These are phyloP conservation scores for Thamnidium elegans DNA, from an alignment of 192 early-diverging fungal species.

Conservation along the genomic window DNA sequence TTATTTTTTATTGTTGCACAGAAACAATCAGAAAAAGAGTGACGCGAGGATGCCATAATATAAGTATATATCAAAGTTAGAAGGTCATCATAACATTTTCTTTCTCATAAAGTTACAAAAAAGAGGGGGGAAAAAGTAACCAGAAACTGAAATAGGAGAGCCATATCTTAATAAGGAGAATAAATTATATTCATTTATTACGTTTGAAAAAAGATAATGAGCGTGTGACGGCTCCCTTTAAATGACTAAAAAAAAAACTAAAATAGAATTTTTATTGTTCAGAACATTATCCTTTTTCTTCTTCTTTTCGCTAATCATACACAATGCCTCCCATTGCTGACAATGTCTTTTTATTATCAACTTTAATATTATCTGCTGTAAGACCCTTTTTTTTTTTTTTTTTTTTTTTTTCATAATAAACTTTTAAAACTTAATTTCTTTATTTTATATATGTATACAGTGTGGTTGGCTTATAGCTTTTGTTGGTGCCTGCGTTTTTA, in stretches of 20 bases:
- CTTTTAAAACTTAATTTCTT: background rate
- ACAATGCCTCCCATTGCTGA: slow-evolving; percentile 7
- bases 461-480: slow-evolving; percentile 33
- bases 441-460: slow-evolving; percentile 10
- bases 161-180: background rate
- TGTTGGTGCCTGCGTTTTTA: slow-evolving; percentile 23
- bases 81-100: no score
- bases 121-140: background rate
- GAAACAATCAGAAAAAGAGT: no score
- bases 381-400: background rate
- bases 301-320: background rate
- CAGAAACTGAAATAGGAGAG: slow-evolving; percentile 6
- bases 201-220: background rate
- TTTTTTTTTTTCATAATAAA: background rate
- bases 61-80: no score
- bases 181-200: background rate
- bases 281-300: background rate
- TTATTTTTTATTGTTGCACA: no score
- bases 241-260: background rate
- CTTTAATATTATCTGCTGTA: slow-evolving; percentile 9
- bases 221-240: slow-evolving; percentile 6
- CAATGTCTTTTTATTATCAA: slow-evolving; percentile 6
- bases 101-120: background rate
- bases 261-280: slow-evolving; percentile 9
- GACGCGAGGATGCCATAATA: no score